Conservation (phyloP, 331 rosid genomes). For the Acacia pycnantha region DNA sequence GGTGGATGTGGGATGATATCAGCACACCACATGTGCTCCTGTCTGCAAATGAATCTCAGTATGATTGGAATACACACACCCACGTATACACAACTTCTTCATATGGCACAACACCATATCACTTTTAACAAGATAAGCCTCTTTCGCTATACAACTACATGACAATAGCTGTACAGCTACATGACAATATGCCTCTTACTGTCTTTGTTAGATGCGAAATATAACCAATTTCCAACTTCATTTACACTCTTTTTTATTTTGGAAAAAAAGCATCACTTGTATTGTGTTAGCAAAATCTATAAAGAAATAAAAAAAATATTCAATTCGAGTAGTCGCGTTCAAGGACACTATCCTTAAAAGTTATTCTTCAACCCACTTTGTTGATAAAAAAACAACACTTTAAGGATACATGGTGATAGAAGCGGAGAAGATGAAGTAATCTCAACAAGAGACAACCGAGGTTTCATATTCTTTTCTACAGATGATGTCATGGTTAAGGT, state of each 20-base stretch:
- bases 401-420: too few species aligned
- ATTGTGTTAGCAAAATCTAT: too few species aligned
- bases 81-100: background rate
- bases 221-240: background rate
- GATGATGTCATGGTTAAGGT: too few species aligned
- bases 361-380: too few species aligned
- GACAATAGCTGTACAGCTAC: background rate
- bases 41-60: background rate
- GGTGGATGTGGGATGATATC: background rate
- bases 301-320: too few species aligned
- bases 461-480: too few species aligned
- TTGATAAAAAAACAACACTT: too few species aligned
- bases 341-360: fast-evolving
- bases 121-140: background rate
- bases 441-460: too few species aligned
- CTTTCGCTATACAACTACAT: background rate
- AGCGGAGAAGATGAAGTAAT: too few species aligned
- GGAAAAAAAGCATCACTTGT: background rate
- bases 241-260: too few species aligned
- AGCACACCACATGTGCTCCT: background rate
- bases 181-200: background rate
- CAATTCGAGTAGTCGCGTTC: fast-evolving
- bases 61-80: too few species aligned
- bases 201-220: background rate
- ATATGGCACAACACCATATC: background rate